These are phyloP conservation scores for Lactarius indigo DNA, from an alignment of 768 basidiomycete species.

Conservation along the genomic window DNA sequence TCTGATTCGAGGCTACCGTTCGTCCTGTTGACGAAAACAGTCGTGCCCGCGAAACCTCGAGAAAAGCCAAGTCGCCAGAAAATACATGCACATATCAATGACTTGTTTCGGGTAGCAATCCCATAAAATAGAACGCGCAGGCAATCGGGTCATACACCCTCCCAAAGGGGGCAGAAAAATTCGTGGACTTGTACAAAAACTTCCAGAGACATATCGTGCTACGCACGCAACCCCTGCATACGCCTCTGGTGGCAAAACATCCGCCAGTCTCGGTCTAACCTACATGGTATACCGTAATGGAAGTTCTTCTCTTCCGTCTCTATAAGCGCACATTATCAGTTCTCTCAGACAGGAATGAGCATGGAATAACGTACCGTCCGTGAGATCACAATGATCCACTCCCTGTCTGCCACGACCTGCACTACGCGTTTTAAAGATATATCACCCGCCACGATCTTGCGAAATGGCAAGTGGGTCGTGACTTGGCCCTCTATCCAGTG, in stretches of 20 bases:
- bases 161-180: neutral
- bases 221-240: too few species aligned
- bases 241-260: neutral
- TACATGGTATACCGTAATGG: conserved; percentile 4
- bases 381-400: conserved; percentile 14
- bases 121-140: neutral
- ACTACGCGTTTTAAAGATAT: neutral
- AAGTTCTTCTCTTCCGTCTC: neutral
- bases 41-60: neutral
- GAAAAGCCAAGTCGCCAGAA: neutral
- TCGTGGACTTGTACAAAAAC: too few species aligned
- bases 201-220: too few species aligned
- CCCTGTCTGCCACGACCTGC: conserved; percentile 12
- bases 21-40: neutral
- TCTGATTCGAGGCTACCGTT: too few species aligned
- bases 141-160: neutral
- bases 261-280: neutral
- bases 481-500: conserved; percentile 4
- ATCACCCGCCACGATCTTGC: conserved; percentile 5
- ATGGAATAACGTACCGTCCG: conserved; percentile 5
- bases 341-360: neutral
- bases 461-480: conserved; percentile 11
- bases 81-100: neutral
- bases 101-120: neutral
- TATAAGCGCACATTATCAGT: neutral